Base-by-base conservation (phyloP, 495 filamentous ascomycete species). In the Polyplosphaeria fusca region DNA sequence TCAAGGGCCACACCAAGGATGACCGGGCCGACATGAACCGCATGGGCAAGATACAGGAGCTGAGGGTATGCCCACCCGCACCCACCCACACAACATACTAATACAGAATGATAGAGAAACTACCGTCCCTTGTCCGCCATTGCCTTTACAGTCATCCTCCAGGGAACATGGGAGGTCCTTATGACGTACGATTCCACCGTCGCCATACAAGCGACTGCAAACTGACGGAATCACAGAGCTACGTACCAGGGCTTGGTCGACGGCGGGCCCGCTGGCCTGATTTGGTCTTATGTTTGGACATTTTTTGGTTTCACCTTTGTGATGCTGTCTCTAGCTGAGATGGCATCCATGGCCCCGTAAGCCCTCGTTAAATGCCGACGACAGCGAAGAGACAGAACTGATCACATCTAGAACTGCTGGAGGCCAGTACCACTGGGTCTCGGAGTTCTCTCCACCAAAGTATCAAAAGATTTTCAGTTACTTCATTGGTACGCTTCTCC, bases 341-440 rank as follows among this genome's bases (percentile, higher is more conserved):
- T 72, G 60, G 67, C 70, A 12, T 70, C 67, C 14, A 63, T 72
- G 67, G 58, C 64, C 1, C 45, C 45, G 44, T 54, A 54, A 44
- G 25, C 23, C 27, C 22, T 26, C 22, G 20, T 11, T 32, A 13
- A 18, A 32, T 40, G 27, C 4, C 14, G 16, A n/a, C n/a, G n/a
- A 5, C 22, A 3, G 22, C 22, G n/a, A 26, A 22, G 43, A 18
- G 5, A 12, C 20, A 22, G 43, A 18, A 46, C 43, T 46, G 43
- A 14, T 22, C 19, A 35, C 30, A 24, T 24, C 18, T 24, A 47
- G 18, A 5, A 37, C 24, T 1, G 46, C 65, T 11, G 65, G 64
- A 16, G 69, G 69, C 7, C 69, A 73, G 53, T 73, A 71, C 47
- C 65, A 69, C 52, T 71, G 69, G 69, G 55, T 64, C 13, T 66